Evolutionary conservation across 2,329 filamentous ascomycete species (phyloP).

Genomic region (Neurospora crassa): DNA sequence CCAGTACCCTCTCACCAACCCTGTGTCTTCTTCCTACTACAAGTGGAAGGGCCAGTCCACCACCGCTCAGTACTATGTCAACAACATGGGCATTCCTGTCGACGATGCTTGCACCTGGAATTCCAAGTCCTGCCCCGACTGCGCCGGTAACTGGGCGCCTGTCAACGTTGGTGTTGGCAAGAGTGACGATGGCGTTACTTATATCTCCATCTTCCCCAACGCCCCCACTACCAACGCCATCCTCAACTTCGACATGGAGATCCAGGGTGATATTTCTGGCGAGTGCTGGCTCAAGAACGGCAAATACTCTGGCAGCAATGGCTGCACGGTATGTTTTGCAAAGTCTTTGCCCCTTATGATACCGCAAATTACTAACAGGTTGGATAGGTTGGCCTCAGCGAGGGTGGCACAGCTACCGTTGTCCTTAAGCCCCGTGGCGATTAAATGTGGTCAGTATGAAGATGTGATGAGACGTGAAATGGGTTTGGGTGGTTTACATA

Average conservation of each 20-base stretch:
- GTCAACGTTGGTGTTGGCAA: conserved; percentile 76
- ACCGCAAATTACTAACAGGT: conserved; percentile 12
- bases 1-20: conserved; percentile 61
- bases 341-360: neutral
- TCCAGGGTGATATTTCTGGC: conserved; percentile 52
- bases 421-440: conserved; percentile 26
- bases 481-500: neutral
- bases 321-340: conserved; percentile 67
- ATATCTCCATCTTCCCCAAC: conserved; percentile 80
- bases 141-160: conserved; percentile 77
- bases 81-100: conserved; percentile 61
- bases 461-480: neutral
- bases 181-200: conserved; percentile 55
- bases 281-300: conserved; percentile 59
- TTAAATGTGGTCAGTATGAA: conserved; percentile 2
- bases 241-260: conserved; percentile 72
- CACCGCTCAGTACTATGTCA: conserved; percentile 94
- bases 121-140: conserved; percentile 36
- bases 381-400: conserved; percentile 32
- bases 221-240: conserved; percentile 57
- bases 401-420: conserved; percentile 33
- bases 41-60: conserved; percentile 64
- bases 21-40: conserved; percentile 65
- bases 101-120: conserved; percentile 69
- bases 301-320: conserved; percentile 50